A percentile compares a stretch with the other conserved stretches of the same genome.
phyloP scores from a whole-genome alignment of 2,329 filamentous ascomycete species.

The Furcasterigmium sp. region DNA sequence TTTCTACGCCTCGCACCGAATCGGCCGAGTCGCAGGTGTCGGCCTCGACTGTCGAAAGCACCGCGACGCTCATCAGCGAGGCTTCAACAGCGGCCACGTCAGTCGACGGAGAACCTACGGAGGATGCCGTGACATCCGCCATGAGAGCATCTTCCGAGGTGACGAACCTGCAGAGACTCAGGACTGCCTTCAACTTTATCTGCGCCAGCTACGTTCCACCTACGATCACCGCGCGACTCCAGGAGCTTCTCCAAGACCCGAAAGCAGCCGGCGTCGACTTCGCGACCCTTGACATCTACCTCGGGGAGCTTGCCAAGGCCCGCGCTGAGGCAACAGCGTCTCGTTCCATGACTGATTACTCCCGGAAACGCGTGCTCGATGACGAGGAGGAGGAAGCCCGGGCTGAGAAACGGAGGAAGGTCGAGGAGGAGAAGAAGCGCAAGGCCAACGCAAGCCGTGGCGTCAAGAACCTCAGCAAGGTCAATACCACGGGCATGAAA shows the following conservation, averaged over 20 bases:
- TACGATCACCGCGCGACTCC: constrained; percentile 35
- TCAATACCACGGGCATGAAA: constrained; percentile 89
- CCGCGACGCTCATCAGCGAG: constrained; percentile 29
- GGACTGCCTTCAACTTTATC: constrained; percentile 61
- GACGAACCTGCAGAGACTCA: constrained; percentile 55
- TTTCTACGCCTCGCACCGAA: constrained; percentile 21
- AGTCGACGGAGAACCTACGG: constrained; percentile 23
- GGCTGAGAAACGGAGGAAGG: constrained; percentile 76
- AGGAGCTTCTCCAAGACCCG: constrained; percentile 30
- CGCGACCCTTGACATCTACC: constrained; percentile 62
- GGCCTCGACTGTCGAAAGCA: constrained; percentile 25
- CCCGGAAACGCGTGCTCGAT: constrained; percentile 61
- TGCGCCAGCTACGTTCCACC: constrained; percentile 54
- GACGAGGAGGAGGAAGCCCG: constrained; percentile 62
- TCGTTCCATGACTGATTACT: constrained; percentile 64
- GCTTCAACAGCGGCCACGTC: constrained; percentile 42
- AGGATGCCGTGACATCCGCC: constrained; percentile 30
- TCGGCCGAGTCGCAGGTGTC: constrained; percentile 38
- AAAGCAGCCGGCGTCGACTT: constrained; percentile 52
- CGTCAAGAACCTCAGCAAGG: constrained; percentile 79
- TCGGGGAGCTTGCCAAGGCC: constrained; percentile 59
- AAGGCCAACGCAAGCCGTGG: constrained; percentile 70
- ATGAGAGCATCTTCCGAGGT: constrained; percentile 44
- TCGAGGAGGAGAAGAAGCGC: constrained; percentile 84
- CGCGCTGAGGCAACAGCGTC: constrained; percentile 67